Percentiles rank a stretch among this genome's conserved stretches.
Evolutionary conservation across 2,329 filamentous ascomycete species (phyloP).

Genomic region (Coniochaeta sp.): DNA sequence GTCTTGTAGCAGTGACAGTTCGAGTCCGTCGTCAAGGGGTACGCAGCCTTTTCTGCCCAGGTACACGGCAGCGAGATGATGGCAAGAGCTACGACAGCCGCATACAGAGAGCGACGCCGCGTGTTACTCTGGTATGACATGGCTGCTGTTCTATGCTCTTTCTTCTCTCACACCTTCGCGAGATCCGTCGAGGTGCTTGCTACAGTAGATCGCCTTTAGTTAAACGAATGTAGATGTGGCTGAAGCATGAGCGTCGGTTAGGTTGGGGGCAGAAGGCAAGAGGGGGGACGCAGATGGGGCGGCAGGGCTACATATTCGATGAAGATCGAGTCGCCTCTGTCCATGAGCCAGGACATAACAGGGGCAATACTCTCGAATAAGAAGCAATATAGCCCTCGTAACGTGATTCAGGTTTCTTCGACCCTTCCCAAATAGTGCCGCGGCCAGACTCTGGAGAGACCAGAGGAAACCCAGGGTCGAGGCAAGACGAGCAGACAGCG

Average conservation of each 20-base stretch:
- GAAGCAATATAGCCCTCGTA: background rate
- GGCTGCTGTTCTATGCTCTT: background rate
- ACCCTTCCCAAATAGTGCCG: background rate
- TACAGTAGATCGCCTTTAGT: background rate
- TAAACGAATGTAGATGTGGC: background rate
- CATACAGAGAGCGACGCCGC: conserved; percentile 6
- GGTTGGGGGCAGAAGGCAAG: background rate
- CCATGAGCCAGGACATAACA: background rate
- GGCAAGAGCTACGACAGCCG: conserved; percentile 3
- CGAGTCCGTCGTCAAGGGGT: conserved; percentile 16
- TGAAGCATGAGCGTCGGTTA: background rate
- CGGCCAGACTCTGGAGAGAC: background rate
- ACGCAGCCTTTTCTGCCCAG: conserved; percentile 5
- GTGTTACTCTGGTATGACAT: background rate
- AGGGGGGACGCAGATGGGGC: background rate
- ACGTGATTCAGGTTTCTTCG: background rate
- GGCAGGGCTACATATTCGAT: conserved; percentile 1
- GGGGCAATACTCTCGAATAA: background rate
- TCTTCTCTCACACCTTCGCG: background rate
- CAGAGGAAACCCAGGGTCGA: background rate
- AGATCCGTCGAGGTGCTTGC: background rate
- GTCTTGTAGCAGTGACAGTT: conserved; percentile 29
- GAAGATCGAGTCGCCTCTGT: background rate
- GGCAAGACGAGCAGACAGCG: background rate
- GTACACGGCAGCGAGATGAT: conserved; percentile 6